Evolutionary conservation across 345 rosid species (phyloP).

Genomic region (Noccaea bulbosa): DNA sequence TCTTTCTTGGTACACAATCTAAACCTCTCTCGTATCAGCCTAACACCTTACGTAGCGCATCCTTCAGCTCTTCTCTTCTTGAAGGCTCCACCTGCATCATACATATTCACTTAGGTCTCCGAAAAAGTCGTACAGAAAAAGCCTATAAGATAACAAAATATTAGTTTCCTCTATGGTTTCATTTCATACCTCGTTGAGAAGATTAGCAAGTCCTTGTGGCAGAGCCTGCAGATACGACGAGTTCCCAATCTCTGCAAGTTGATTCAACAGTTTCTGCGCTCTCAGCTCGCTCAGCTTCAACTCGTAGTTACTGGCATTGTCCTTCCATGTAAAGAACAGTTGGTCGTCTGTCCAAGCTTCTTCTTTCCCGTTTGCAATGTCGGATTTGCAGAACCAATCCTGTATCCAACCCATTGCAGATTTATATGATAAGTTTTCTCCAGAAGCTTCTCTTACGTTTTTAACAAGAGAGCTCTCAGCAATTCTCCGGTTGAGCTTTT

Average conservation of each 20-base stretch:
- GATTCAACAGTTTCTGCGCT: constrained; percentile 72
- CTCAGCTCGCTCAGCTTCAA: constrained; percentile 70
- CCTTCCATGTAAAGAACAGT: constrained; percentile 86
- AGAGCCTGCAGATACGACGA: constrained; percentile 82
- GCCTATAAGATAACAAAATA: constrained; percentile 13
- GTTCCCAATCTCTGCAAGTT: constrained; percentile 65
- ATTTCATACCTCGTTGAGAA: constrained; percentile 77
- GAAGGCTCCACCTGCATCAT: constrained; percentile 85
- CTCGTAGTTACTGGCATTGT: constrained; percentile 58
- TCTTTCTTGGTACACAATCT: constrained; percentile 20
- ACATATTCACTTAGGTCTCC: constrained; percentile 33
- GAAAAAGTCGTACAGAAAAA: constrained; percentile 13
- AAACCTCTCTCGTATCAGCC: constrained; percentile 37
- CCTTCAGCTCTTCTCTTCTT: constrained; percentile 52
- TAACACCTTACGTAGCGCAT: constrained; percentile 65
- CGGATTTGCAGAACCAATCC: constrained; percentile 79
- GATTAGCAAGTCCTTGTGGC: constrained; percentile 85
- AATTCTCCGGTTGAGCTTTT: constrained; percentile 72
- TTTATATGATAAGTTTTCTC: constrained; percentile 64
- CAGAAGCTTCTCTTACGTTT: constrained; percentile 66
- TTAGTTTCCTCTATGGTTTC: not conserved
- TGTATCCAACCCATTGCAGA: constrained; percentile 69
- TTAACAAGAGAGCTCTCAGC: constrained; percentile 73
- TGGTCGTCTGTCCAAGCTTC: constrained; percentile 82
- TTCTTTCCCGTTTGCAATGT: constrained; percentile 54